Evolutionary conservation across 352 stramenopile species (phyloP).

Genomic region (Phytopythium ostracodes): DNA sequence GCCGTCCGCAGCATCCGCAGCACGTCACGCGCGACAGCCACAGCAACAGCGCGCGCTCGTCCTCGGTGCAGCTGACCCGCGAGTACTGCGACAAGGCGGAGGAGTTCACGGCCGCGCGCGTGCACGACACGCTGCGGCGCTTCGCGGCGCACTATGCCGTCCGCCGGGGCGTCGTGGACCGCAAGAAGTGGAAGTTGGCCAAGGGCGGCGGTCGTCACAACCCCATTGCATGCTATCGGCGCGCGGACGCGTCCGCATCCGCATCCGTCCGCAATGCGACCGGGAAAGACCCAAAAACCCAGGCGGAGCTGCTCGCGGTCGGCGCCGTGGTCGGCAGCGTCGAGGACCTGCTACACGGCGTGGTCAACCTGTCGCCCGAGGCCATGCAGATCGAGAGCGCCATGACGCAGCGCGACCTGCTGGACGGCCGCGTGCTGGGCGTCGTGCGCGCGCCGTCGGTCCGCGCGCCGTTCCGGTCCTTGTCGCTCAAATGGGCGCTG

Average conservation of each 20-base stretch:
- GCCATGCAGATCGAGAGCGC: conserved; percentile 58
- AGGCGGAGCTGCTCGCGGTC: conserved; percentile 39
- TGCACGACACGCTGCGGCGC: conserved; percentile 26
- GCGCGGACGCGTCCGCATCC: background rate
- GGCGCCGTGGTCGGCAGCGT: conserved; percentile 29
- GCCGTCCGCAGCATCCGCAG: background rate
- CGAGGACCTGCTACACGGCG: conserved; percentile 49
- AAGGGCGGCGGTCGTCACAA: conserved; percentile 33
- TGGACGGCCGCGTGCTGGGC: conserved; percentile 51
- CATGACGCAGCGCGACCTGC: conserved; percentile 36
- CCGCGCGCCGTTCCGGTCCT: conserved; percentile 46
- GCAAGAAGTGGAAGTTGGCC: conserved; percentile 39
- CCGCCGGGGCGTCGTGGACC: conserved; percentile 21
- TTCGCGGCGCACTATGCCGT: conserved; percentile 40
- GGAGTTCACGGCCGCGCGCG: conserved; percentile 27
- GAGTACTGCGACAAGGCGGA: conserved; percentile 29
- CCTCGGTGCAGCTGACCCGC: conserved; percentile 21
- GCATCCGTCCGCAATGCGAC: background rate
- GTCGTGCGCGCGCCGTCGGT: conserved; percentile 36
- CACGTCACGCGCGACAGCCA: too few species aligned
- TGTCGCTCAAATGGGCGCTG: conserved; percentile 66
- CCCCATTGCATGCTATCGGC: conserved; percentile 34
- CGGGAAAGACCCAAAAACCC: conserved; percentile 6
- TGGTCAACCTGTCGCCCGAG: conserved; percentile 52
- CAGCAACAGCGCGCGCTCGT: conserved; percentile 7